phyloP scores from a whole-genome alignment of 2,329 filamentous ascomycete species.

The Coniochaeta sp. region DNA sequence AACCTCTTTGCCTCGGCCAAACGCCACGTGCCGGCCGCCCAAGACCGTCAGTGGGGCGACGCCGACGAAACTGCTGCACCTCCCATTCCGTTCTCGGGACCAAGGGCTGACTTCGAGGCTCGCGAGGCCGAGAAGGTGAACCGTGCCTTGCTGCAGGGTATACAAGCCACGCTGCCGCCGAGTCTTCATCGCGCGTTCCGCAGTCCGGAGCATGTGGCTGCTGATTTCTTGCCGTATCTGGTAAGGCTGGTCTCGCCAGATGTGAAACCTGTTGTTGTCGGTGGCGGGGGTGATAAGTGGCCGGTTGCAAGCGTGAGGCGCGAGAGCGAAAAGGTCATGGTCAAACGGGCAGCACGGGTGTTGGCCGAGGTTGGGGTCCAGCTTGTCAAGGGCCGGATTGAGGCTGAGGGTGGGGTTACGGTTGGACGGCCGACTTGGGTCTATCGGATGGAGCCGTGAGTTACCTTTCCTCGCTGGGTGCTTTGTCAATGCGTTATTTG shows the following conservation, averaged over 20 bases:
- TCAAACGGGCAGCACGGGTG: slow-evolving; percentile 70
- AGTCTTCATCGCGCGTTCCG: slow-evolving; percentile 71
- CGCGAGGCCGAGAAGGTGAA: slow-evolving; percentile 76
- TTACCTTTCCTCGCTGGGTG: no score
- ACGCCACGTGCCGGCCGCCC: slow-evolving; percentile 31
- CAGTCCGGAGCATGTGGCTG: slow-evolving; percentile 67
- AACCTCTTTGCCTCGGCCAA: slow-evolving; percentile 73
- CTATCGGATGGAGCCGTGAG: slow-evolving; percentile 91
- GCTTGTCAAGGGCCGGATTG: slow-evolving; percentile 74
- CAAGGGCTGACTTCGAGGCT: slow-evolving; percentile 73
- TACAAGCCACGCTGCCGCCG: slow-evolving; percentile 67
- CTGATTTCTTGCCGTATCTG: slow-evolving; percentile 78
- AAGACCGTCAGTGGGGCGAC: slow-evolving; percentile 38
- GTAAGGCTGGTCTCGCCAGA: slow-evolving; percentile 79
- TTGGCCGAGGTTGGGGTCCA: slow-evolving; percentile 77
- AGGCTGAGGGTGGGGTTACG: slow-evolving; percentile 47
- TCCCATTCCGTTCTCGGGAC: slow-evolving; percentile 69
- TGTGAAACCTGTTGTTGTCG: slow-evolving; percentile 83
- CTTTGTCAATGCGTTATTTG: not conserved
- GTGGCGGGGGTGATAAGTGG: slow-evolving; percentile 52
- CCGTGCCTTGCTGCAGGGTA: slow-evolving; percentile 60
- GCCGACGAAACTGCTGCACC: slow-evolving; percentile 41
- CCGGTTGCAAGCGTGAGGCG: slow-evolving; percentile 72
- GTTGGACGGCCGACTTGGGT: slow-evolving; percentile 60
- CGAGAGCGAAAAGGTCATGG: slow-evolving; percentile 74